Conservation (phyloP, 2,329 filamentous ascomycete species). For the Orbilia ellipsospora region DNA sequence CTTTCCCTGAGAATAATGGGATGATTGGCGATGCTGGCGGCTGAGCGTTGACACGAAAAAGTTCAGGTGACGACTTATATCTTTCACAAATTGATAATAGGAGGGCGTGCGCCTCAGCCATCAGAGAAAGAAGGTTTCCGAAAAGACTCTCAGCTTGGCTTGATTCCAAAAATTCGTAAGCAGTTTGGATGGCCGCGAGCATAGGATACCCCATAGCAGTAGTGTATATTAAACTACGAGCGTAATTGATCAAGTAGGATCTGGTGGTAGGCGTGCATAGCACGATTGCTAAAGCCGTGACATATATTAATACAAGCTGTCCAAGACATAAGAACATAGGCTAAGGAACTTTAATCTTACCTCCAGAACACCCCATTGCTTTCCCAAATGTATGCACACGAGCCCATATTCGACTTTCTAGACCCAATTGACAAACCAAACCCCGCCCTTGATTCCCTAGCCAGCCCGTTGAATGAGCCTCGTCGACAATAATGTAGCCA, state of each 20-base stretch:
- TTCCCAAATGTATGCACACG: conserved; percentile 76
- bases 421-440: conserved; percentile 69
- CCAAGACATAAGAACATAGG: too few relatives aligned
- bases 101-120: too few relatives aligned
- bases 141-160: conserved; percentile 66
- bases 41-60: conserved; percentile 61
- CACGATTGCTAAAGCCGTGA: too few relatives aligned
- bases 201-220: conserved; percentile 74
- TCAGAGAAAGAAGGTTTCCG: neutral
- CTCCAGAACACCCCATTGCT: conserved; percentile 75
- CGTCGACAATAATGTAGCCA: conserved; percentile 73
- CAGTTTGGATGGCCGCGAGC: conserved; percentile 70
- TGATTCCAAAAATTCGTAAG: conserved; percentile 69
- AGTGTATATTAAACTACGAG: conserved; percentile 79
- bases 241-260: conserved; percentile 71
- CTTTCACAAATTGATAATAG: too few relatives aligned
- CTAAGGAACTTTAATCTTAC: conserved; percentile 69
- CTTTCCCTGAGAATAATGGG: conserved; percentile 70
- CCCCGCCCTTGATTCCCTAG: conserved; percentile 70
- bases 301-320: too few relatives aligned
- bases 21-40: conserved; percentile 73
- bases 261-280: too few relatives aligned
- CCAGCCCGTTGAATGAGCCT: conserved; percentile 75
- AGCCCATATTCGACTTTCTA: conserved; percentile 70
- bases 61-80: conserved; percentile 61